Evolutionary conservation across 192 early-diverging fungal species (phyloP).

Genomic region (Coemansia sp.): DNA sequence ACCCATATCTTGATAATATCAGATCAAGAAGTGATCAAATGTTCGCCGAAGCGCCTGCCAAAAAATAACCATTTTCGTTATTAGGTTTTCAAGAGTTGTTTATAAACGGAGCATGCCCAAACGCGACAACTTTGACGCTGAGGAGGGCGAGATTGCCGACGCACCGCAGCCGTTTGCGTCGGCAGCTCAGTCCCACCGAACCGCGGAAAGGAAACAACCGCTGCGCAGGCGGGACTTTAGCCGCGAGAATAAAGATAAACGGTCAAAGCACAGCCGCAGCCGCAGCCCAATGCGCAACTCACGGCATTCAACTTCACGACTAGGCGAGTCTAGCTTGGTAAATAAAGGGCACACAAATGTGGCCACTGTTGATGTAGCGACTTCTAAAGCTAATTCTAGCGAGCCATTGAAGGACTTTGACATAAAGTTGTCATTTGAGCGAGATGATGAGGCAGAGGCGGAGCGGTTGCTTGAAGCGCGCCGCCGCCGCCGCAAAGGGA

Average conservation of each 20-base stretch:
- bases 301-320: neutral
- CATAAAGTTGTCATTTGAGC: slow-evolving; percentile 27
- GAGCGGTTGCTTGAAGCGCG: slow-evolving; percentile 83
- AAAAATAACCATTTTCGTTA: neutral
- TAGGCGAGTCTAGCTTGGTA: slow-evolving; percentile 14
- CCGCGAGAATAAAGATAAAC: neutral
- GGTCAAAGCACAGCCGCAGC: slow-evolving; percentile 15
- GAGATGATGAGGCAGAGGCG: slow-evolving; percentile 71
- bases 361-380: neutral
- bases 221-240: neutral
- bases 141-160: slow-evolving; percentile 44
- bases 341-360: slow-evolving; percentile 11
- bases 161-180: neutral
- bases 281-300: slow-evolving; percentile 7
- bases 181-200: neutral
- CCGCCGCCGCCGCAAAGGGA: slow-evolving; percentile 70
- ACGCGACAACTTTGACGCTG: slow-evolving; percentile 8
- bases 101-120: neutral
- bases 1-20: too few relatives aligned
- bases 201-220: too few relatives aligned
- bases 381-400: neutral
- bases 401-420: neutral
- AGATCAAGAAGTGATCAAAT: too few relatives aligned
- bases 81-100: neutral
- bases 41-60: too few relatives aligned